phyloP scores from a whole-genome alignment of 805 yeast genomes.

The Candida hungchunana region DNA sequence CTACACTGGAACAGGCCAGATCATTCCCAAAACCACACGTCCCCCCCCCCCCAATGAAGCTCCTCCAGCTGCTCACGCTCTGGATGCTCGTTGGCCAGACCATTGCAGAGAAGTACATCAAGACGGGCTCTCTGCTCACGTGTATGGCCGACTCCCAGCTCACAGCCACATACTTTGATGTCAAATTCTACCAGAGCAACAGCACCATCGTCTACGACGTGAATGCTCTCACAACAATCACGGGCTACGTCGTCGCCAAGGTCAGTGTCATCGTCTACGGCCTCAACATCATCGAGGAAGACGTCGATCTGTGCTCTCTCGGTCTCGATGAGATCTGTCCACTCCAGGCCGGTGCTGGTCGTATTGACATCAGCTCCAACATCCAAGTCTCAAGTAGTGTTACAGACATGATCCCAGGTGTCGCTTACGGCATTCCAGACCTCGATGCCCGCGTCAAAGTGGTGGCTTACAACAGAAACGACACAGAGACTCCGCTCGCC shows the following conservation, averaged over 20 bases:
- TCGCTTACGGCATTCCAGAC: constrained; percentile 91
- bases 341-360: constrained; percentile 79
- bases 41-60: no score
- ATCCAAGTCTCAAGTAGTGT: constrained; percentile 40
- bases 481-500: constrained; percentile 57
- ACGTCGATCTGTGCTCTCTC: constrained; percentile 63
- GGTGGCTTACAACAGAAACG: constrained; percentile 48
- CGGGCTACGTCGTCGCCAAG: constrained; percentile 61
- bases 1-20: no score
- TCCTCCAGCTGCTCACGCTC: constrained; percentile 8
- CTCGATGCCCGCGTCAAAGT: constrained; percentile 89
- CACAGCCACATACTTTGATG: constrained; percentile 80
- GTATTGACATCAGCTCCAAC: constrained; percentile 62
- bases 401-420: constrained; percentile 59
- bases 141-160: constrained; percentile 90
- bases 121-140: constrained; percentile 71
- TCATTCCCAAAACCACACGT: no score
- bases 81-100: constrained; percentile 9
- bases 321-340: constrained; percentile 68
- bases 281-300: constrained; percentile 49
- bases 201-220: constrained; percentile 60
- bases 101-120: constrained; percentile 26
- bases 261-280: constrained; percentile 78
- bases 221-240: constrained; percentile 73
- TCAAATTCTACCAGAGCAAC: constrained; percentile 64